phyloP scores from a whole-genome alignment of 2,329 filamentous ascomycete species.

The Apiospora malaysiana region DNA sequence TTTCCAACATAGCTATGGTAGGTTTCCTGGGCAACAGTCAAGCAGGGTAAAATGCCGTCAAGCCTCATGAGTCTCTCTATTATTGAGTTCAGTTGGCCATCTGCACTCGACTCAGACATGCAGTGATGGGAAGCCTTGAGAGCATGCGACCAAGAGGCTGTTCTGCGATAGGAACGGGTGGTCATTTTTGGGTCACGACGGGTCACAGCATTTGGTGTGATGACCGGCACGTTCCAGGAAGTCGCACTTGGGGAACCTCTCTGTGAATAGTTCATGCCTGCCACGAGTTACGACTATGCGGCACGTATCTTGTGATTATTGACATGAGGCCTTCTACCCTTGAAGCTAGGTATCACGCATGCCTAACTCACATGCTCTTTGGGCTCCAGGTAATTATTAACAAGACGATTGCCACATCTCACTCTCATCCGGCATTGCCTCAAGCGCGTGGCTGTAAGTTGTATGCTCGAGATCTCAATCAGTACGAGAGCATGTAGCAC shows the following conservation, averaged over 20 bases:
- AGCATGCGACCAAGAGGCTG: background rate
- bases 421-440: too few relatives aligned
- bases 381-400: too few relatives aligned
- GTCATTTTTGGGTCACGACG: constrained; percentile 2
- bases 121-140: background rate
- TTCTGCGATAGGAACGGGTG: background rate
- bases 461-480: background rate
- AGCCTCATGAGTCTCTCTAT: background rate
- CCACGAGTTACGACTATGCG: background rate
- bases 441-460: background rate
- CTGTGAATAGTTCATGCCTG: background rate
- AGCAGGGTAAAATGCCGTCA: background rate
- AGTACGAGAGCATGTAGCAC: background rate
- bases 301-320: background rate
- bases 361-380: background rate
- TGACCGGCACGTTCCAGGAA: constrained; percentile 7
- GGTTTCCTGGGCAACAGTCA: background rate
- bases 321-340: background rate
- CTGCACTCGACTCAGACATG: background rate
- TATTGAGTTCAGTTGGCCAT: background rate
- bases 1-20: background rate
- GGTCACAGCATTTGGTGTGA: constrained; percentile 13
- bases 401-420: background rate
- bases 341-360: background rate
- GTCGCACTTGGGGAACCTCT: background rate